These are phyloP conservation scores for Elsinoe necatrix DNA, from an alignment of 2,329 filamentous ascomycete genomes.

Conservation along the genomic window DNA sequence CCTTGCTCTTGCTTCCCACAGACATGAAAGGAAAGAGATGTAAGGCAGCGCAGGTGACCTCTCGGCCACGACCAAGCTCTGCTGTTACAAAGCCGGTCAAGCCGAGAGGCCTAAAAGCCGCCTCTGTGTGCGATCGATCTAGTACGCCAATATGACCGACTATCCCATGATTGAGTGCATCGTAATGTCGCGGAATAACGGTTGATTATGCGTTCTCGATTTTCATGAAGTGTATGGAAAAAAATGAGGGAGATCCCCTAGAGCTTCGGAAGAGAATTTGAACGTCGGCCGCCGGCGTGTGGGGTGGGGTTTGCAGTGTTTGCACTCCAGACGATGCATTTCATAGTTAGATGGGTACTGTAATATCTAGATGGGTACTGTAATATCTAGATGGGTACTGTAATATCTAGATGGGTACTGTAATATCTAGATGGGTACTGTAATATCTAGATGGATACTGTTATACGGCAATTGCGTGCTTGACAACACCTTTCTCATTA, in stretches of 20 bases:
- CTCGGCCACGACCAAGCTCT: not conserved
- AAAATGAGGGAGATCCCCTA: not conserved
- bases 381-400: no score
- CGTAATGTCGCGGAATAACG: conserved; percentile 1
- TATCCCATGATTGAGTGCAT: not conserved
- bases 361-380: no score
- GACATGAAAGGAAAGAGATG: not conserved
- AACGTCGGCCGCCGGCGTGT: not conserved
- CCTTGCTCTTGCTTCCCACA: not conserved
- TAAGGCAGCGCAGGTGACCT: conserved; percentile 14
- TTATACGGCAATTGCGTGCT: no score
- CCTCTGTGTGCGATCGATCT: conserved; percentile 5
- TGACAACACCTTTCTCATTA: no score
- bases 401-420: no score
- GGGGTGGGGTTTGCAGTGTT: not conserved
- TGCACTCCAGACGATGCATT: no score
- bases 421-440: no score
- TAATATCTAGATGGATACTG: no score
- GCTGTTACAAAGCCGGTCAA: not conserved
- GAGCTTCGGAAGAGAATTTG: not conserved
- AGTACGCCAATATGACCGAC: conserved; percentile 16
- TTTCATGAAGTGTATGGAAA: conserved; percentile 15
- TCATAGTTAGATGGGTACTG: no score
- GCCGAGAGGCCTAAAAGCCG: conserved; percentile 13
- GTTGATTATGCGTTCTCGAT: conserved; percentile 16